Evolutionary conservation across 768 basidiomycete genomes (phyloP).

Genomic region (Xerocomellus amylosporus): DNA sequence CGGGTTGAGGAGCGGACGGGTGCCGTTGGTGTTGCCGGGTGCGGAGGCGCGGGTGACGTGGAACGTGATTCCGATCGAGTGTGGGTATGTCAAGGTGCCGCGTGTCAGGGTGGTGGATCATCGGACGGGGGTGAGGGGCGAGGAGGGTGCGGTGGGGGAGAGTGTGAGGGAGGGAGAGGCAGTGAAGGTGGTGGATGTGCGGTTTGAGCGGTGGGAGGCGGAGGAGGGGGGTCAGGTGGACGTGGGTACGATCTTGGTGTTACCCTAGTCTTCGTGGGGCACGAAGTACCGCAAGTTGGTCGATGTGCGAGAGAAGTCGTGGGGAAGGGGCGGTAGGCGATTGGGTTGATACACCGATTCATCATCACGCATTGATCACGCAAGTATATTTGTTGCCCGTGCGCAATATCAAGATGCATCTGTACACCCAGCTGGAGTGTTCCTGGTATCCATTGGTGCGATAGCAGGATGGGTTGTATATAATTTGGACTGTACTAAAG

Average conservation of each 20-base stretch:
- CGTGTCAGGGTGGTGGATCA: constrained; percentile 56
- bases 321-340: too few relatives aligned
- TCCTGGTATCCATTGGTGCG: too few relatives aligned
- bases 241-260: constrained; percentile 13
- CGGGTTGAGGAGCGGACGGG: constrained; percentile 62
- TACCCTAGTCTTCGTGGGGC: constrained; percentile 9
- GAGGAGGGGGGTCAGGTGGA: not conserved
- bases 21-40: constrained; percentile 74
- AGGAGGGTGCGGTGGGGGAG: constrained; percentile 20
- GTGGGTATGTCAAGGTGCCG: constrained; percentile 64
- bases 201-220: constrained; percentile 36
- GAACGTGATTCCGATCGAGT: constrained; percentile 71
- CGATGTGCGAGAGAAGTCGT: too few relatives aligned
- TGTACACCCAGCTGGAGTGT: too few relatives aligned
- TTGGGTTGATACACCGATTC: too few relatives aligned
- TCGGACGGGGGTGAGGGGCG: constrained; percentile 37
- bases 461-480: too few relatives aligned
- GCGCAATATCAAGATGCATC: too few relatives aligned
- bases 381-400: too few relatives aligned
- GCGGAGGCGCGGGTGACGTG: constrained; percentile 63
- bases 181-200: constrained; percentile 54
- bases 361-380: too few relatives aligned
- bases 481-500: too few relatives aligned
- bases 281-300: too few relatives aligned
- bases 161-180: constrained; percentile 37